Conservation (phyloP, 768 basidiomycete species). For the Leccinum sublutescens region DNA sequence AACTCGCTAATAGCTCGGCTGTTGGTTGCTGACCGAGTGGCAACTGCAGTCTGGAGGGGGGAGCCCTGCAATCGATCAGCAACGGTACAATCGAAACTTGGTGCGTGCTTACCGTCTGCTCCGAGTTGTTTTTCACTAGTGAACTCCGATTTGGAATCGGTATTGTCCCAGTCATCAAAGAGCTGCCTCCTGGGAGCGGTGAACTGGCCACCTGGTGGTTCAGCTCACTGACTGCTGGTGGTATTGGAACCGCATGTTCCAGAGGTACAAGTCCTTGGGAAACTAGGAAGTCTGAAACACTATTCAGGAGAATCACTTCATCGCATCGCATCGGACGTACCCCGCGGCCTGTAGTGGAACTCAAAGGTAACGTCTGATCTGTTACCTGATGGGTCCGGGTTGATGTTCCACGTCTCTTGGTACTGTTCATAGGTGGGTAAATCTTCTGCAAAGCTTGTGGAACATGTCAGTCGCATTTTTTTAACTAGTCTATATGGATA, state of each 20-base stretch:
- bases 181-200: background rate
- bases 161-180: background rate
- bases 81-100: background rate
- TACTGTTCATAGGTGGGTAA: slow-evolving; percentile 37
- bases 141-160: slow-evolving; percentile 10
- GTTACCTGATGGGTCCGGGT: slow-evolving; percentile 37
- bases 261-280: slow-evolving; percentile 48
- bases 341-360: slow-evolving; percentile 60
- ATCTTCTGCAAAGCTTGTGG: slow-evolving; percentile 46
- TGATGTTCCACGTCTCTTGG: slow-evolving; percentile 53
- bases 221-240: slow-evolving; percentile 5
- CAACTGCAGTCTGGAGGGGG: background rate
- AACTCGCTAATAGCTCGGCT: slow-evolving; percentile 12
- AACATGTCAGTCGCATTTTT: slow-evolving; percentile 1
- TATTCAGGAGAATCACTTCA: background rate
- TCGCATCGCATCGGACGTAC: slow-evolving; percentile 31
- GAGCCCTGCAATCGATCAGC: background rate
- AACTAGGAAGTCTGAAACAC: slow-evolving; percentile 45
- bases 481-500: background rate
- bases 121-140: background rate
- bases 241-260: slow-evolving; percentile 19
- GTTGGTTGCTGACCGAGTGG: background rate
- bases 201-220: slow-evolving; percentile 36
- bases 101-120: slow-evolving; percentile 5
- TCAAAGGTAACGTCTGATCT: slow-evolving; percentile 62